Evolutionary conservation across 73 alveolate genomes (phyloP).

Genomic region (Loxodes magnus): DNA sequence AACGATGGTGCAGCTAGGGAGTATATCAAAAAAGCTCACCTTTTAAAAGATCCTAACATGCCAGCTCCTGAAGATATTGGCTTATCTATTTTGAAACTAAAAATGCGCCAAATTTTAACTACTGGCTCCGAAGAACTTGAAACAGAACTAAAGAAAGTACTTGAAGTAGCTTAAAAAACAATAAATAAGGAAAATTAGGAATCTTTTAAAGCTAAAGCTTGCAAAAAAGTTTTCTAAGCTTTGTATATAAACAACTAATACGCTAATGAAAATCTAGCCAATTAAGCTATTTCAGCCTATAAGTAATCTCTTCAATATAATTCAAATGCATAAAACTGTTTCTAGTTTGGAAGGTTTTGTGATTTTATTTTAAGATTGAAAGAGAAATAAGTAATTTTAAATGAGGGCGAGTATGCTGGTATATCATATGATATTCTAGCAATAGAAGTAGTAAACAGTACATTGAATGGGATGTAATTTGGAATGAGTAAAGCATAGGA

Average conservation of each 20-base stretch:
- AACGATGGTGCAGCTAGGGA: too few relatives aligned
- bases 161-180: too few relatives aligned
- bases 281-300: slow-evolving; percentile 23
- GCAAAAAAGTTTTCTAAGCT: neutral
- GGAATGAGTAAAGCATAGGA: slow-evolving; percentile 62
- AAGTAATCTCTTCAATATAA: slow-evolving; percentile 6
- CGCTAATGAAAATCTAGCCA: slow-evolving; percentile 22
- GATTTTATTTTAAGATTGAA: neutral
- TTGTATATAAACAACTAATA: too few relatives aligned
- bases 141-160: too few relatives aligned
- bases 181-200: too few relatives aligned
- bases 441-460: slow-evolving; percentile 18
- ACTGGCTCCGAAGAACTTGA: too few relatives aligned
- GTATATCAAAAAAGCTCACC: too few relatives aligned
- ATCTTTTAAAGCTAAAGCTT: neutral
- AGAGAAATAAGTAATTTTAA: slow-evolving; percentile 3
- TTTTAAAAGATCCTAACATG: too few relatives aligned
- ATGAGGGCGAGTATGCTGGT: slow-evolving; percentile 16
- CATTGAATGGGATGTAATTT: slow-evolving; percentile 36
- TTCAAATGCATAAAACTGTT: neutral
- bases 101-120: too few relatives aligned
- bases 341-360: slow-evolving; percentile 9
- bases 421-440: slow-evolving; percentile 18
- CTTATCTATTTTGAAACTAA: too few relatives aligned
- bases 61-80: too few relatives aligned